Percentiles rank a stretch among this genome's conserved stretches.
These are phyloP conservation scores for Boletus sp. DNA, from an alignment of 1,284 basidiomycete genomes.

Conservation along the genomic window DNA sequence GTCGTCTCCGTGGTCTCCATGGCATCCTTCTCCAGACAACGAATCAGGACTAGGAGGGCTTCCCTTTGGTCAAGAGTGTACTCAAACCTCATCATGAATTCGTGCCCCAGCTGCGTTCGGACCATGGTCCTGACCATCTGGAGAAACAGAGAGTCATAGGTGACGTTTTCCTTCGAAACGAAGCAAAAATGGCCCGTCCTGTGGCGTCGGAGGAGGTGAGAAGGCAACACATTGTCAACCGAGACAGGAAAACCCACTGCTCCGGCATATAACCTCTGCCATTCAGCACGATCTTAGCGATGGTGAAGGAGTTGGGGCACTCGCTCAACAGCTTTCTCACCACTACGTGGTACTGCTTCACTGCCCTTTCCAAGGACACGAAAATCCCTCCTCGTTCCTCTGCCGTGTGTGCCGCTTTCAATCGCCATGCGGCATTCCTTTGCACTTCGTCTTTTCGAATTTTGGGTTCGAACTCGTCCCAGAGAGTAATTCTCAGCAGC, in stretches of 20 bases:
- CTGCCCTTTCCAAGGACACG: not conserved
- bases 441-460: not conserved
- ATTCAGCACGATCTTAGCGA: conserved; percentile 4
- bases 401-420: not conserved
- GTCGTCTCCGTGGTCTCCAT: not conserved
- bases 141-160: not conserved
- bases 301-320: not conserved
- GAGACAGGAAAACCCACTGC: not conserved
- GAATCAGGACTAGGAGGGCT: not conserved
- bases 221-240: not conserved
- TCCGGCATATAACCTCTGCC: not conserved
- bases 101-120: not conserved
- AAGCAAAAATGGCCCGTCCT: not conserved
- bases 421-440: not conserved
- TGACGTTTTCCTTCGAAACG: not conserved
- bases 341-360: not conserved
- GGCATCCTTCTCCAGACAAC: not conserved
- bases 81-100: conserved; percentile 5
- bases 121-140: conserved; percentile 11
- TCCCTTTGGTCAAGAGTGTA: not conserved
- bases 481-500: conserved; percentile 1
- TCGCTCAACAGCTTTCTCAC: not conserved
- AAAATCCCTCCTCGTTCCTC: conserved; percentile 3
- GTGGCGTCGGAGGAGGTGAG: not conserved
- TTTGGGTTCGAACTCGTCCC: conserved; percentile 8